Evolutionary conservation across 2,329 filamentous ascomycete species (phyloP).

Genomic region (Myriosclerotinia duriaeana): DNA sequence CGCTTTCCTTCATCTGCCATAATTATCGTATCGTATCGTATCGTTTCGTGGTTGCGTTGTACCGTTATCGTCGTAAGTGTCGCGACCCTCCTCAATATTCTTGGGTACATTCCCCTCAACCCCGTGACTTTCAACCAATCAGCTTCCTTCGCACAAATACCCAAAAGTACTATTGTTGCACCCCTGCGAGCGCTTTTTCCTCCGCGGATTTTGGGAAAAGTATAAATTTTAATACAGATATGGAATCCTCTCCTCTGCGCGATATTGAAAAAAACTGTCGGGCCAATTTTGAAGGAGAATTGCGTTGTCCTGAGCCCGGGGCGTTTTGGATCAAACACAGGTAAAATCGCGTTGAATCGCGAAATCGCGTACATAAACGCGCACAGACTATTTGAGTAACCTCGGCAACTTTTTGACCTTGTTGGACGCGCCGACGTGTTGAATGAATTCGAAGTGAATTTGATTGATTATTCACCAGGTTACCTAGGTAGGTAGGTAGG

Average conservation of each 20-base stretch:
- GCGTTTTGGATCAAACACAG: not conserved
- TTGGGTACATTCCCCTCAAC: not conserved
- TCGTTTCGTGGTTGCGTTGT: not conserved
- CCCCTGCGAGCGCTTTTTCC: not conserved
- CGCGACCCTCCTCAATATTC: not conserved
- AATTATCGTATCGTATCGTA: conserved; percentile 20
- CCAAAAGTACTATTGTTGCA: conserved; percentile 8
- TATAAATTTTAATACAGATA: not conserved
- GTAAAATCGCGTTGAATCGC: not conserved
- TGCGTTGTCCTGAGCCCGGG: not conserved
- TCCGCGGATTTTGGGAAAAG: not conserved
- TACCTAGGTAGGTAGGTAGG: too few species aligned
- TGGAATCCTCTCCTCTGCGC: not conserved
- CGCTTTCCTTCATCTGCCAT: conserved; percentile 28
- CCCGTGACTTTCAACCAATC: conserved; percentile 3
- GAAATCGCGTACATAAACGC: not conserved
- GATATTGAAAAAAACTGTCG: conserved; percentile 1
- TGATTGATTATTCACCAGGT: not conserved
- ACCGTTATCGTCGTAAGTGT: not conserved
- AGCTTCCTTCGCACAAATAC: not conserved
- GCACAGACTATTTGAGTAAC: not conserved
- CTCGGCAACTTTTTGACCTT: conserved; percentile 9
- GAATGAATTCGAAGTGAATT: not conserved
- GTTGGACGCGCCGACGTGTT: not conserved
- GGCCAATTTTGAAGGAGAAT: not conserved